A percentile compares a stretch with the other conserved stretches of the same genome.
Conservation (phyloP, 257 asterid species). For the Fraxinus cuspidata region DNA sequence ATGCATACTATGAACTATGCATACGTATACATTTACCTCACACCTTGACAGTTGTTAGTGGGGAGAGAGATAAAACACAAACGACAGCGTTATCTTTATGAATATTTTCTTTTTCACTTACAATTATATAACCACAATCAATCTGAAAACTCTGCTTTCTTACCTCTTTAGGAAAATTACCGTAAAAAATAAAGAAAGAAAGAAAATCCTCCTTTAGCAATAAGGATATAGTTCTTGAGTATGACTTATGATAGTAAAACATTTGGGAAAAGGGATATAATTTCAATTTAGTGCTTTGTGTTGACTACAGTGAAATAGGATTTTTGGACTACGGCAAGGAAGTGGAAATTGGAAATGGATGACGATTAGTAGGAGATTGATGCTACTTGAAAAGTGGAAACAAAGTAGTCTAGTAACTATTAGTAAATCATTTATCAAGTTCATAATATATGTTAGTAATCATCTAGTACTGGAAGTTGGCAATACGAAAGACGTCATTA, state of each 20-base stretch:
- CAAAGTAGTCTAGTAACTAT: not conserved
- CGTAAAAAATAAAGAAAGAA: no score
- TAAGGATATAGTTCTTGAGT: no score
- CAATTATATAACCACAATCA: no score
- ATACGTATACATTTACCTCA: no score
- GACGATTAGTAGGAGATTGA: no score
- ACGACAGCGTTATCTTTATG: no score
- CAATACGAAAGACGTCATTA: not conserved
- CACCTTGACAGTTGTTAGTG: not conserved
- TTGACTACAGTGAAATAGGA: no score
- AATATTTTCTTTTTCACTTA: no score
- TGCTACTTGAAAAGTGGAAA: not conserved
- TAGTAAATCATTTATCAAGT: not conserved
- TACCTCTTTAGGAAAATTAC: not conserved
- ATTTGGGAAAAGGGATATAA: not conserved
- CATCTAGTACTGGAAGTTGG: not conserved
- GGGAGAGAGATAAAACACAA: no score
- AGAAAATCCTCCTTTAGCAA: not conserved
- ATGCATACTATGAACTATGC: not conserved
- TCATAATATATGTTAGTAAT: not conserved
- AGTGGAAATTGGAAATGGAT: not conserved
- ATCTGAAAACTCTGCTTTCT: not conserved
- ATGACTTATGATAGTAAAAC: no score
- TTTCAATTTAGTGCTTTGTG: not conserved
- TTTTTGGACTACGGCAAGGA: not conserved